Percentiles rank a stretch among this genome's conserved stretches.
These are phyloP conservation scores for Termitomyces sp. DNA, from an alignment of 768 basidiomycete genomes.

Conservation along the genomic window DNA sequence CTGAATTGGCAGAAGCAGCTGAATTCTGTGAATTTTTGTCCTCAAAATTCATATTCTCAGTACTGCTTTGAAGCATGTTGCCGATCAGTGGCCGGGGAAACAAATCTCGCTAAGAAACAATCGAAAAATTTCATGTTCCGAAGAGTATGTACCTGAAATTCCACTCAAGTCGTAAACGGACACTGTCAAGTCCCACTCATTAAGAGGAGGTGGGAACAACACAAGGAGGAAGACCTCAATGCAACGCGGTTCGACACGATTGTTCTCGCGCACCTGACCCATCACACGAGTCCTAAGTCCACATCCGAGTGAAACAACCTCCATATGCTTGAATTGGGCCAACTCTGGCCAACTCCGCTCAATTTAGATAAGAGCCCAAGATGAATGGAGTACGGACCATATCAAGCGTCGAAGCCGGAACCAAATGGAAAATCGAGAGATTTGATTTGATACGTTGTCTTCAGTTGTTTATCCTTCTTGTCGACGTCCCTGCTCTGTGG, in stretches of 20 bases:
- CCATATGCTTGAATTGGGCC: background rate
- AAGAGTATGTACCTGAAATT: constrained; percentile 7
- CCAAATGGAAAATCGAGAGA: constrained; percentile 4
- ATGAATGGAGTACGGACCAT: constrained; percentile 8
- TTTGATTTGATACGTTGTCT: background rate
- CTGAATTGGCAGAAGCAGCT: background rate
- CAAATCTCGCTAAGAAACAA: constrained; percentile 1
- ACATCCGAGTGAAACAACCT: background rate
- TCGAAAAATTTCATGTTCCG: background rate
- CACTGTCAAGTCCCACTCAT: background rate
- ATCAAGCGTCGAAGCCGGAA: constrained; percentile 7
- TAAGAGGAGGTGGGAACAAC: background rate
- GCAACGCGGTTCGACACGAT: background rate
- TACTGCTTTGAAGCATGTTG: background rate
- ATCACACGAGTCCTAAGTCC: background rate
- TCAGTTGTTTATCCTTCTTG: constrained; percentile 2
- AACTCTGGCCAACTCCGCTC: background rate
- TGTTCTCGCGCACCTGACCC: background rate
- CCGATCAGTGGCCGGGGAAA: background rate
- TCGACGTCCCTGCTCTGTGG: background rate
- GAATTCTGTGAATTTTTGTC: background rate
- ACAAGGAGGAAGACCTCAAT: background rate
- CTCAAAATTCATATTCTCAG: background rate
- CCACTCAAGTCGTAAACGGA: background rate
- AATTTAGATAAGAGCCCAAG: constrained; percentile 3